Evolutionary conservation across 2,329 filamentous ascomycete genomes (phyloP), one percentile per base, ranked within the genome.

Genomic region (Coniochaeta hoffmannii): DNA sequence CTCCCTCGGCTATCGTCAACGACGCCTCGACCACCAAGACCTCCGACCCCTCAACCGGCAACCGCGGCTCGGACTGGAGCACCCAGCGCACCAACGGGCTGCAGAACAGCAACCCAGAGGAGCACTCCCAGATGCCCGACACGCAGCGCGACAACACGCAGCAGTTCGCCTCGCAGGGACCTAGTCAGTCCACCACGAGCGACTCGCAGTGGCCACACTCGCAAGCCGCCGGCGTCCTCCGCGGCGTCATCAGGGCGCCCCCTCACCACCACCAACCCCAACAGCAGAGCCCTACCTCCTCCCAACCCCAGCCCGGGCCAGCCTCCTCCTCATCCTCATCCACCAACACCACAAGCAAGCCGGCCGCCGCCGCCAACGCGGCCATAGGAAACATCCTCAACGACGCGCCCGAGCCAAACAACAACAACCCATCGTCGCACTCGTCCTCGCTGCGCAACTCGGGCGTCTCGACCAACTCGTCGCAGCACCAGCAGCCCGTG

Each of bases 21-120:
- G 91, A 96, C 64, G 93, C 91, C 1, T 96, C 91, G 2, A 95
- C 92, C 1, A 96, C 92, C n/a, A 94, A 96, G 71, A 92, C 89
- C 2, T 90, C 89, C 1, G 85, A 88, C 58, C 81, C 83, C 6
- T 90, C 87, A 3, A 74, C 75, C 15, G 74, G 77, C 58, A 67
- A 74, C 53, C 86, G 85, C 12, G 85, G 82, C 1, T 84, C 81
- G 2, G 79, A 82, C 60, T 80, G 81, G 68, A 86, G 87, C 66
- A 89, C 87, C 0, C 88, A 92, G 66, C 79, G 81, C 57, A 89
- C 86, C 2, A 90, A 91, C 58, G 87, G 88, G 19, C 71, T 73
- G 28, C 79, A 82, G 17, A 32, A 51, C 49, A 71, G 65, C 35
- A 68, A 73, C 55, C 70, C 65, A 11, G 81, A 76, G 54, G 79